Conservation (phyloP, 192 early-diverging fungal species). For the Coemansia sp. region DNA sequence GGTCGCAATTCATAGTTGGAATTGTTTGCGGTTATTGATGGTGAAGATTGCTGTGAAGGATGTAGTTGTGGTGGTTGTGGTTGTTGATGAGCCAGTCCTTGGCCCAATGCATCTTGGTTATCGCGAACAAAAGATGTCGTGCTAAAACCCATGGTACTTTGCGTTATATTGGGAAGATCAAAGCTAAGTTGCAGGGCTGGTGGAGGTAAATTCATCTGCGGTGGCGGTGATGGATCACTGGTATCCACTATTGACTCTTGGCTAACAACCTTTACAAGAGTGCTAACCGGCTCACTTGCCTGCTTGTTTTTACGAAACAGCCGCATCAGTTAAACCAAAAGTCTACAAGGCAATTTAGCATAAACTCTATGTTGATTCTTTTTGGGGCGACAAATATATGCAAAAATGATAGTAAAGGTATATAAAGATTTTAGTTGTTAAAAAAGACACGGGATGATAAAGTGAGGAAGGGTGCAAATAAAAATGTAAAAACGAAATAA, state of each 20-base stretch:
- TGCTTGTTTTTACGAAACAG: constrained; percentile 45
- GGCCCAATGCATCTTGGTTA: not conserved
- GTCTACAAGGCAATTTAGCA: too few relatives aligned
- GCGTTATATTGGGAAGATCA: constrained; percentile 19
- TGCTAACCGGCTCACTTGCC: constrained; percentile 1
- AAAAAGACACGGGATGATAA: too few relatives aligned
- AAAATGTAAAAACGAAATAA: too few relatives aligned
- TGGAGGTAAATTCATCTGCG: constrained; percentile 6
- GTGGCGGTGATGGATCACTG: not conserved
- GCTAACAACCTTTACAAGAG: not conserved
- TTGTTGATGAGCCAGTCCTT: not conserved
- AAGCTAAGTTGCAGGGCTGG: constrained; percentile 39
- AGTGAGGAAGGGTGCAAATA: too few relatives aligned
- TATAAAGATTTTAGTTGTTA: too few relatives aligned
- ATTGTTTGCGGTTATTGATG: too few relatives aligned
- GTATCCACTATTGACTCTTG: not conserved
- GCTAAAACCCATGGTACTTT: constrained; percentile 9
- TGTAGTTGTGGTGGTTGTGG: not conserved
- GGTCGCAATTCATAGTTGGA: too few relatives aligned
- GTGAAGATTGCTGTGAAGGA: too few relatives aligned
- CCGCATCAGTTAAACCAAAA: too few relatives aligned
- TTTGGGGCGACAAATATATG: not conserved
- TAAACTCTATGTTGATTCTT: too few relatives aligned
- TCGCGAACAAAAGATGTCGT: not conserved
- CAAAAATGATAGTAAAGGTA: too few relatives aligned